A percentile compares a stretch with the other conserved stretches of the same genome.
phyloP scores from a whole-genome alignment of 805 yeast genomes.

The Metschnikowia dekortorum region DNA sequence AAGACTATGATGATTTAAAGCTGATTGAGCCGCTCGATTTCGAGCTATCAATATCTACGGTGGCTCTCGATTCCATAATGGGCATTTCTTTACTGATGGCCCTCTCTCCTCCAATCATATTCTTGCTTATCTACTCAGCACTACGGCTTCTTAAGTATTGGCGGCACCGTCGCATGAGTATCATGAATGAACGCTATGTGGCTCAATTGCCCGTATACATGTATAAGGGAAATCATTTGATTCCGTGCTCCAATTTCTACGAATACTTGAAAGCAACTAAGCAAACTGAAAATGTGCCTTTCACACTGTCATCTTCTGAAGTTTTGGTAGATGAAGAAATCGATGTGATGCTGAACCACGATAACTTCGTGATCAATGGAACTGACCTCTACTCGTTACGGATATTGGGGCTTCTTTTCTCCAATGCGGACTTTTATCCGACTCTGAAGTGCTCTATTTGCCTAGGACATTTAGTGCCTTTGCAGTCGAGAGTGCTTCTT shows the following conservation, averaged over 20 bases:
- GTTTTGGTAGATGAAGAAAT: constrained; percentile 6
- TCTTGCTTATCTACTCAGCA: constrained; percentile 29
- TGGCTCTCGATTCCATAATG: constrained; percentile 35
- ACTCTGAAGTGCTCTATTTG: constrained; percentile 59
- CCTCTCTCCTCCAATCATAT: constrained; percentile 39
- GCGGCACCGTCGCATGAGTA: constrained; percentile 23
- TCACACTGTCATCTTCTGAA: constrained; percentile 13
- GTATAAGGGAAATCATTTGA: constrained; percentile 32
- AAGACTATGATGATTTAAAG: constrained; percentile 29
- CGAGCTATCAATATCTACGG: constrained; percentile 25
- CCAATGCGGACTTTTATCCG: constrained; percentile 11
- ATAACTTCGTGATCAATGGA: constrained; percentile 6
- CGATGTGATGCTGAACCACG: neutral
- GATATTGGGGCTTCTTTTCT: constrained; percentile 7
- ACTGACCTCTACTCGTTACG: constrained; percentile 6
- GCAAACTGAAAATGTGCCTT: constrained; percentile 20
- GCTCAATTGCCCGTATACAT: constrained; percentile 35
- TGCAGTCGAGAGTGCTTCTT: constrained; percentile 45
- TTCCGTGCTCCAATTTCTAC: constrained; percentile 22
- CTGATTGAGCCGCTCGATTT: constrained; percentile 11
- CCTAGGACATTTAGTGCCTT: constrained; percentile 47
- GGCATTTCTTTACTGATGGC: constrained; percentile 39
- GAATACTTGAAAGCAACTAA: constrained; percentile 30
- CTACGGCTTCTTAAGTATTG: constrained; percentile 28
- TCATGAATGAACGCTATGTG: constrained; percentile 27